Base-by-base conservation (phyloP, 2,329 filamentous ascomycete genomes). In the Colletotrichum costaricense region DNA sequence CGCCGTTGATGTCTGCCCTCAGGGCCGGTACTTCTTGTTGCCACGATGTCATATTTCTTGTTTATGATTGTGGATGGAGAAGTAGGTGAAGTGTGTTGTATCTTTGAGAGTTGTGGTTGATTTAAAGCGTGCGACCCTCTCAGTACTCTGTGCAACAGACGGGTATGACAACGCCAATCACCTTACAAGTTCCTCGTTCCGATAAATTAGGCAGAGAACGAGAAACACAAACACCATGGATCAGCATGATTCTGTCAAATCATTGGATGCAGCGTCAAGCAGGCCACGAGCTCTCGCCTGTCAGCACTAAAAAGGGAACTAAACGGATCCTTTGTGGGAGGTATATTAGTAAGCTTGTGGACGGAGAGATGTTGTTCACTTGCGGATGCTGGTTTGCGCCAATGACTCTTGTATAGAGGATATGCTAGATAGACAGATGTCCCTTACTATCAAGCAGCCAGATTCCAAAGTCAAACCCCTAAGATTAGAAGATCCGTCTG, bases 1-100 rank as follows among this genome's bases (percentile, higher is more conserved):
- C 75, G 66, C 82, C 80, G 12, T 67, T n/a, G 16, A 70, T 59
- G 3, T 7, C 11, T 16, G 68, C 63, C 38, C 62, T 46, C 2
- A 70, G 7, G n/a, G 63, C 42, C 0, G 63, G 68, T 19, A 67
- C n/a, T 0, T 70, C 55, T 59, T 60, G 30, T 5, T 46, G 16
- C 63, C 63, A 69, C 42, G 42, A 49, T 49, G 19, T 1, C 42
- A 49, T 49, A 8, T n/a, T 28, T 49, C 24, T 8, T 4, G 22
- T 56, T 22, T 11, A 28, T n/a, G 8, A 49, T 49, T 2, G 19
- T 49, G 19, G n/a, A 22, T 49, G 42, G 8, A n/a, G 42, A 7
- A 46, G 42, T 46, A 16, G 16, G 12, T 7, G 6, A n/a, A 46
- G 42, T 38, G 42, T 8, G 42, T 46, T n/a, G 5, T 19, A 9